Evolutionary conservation across 2,329 filamentous ascomycete genomes (phyloP), one percentile per base, ranked within the genome.

Genomic region (Pseudogymnoascus pannorum): DNA sequence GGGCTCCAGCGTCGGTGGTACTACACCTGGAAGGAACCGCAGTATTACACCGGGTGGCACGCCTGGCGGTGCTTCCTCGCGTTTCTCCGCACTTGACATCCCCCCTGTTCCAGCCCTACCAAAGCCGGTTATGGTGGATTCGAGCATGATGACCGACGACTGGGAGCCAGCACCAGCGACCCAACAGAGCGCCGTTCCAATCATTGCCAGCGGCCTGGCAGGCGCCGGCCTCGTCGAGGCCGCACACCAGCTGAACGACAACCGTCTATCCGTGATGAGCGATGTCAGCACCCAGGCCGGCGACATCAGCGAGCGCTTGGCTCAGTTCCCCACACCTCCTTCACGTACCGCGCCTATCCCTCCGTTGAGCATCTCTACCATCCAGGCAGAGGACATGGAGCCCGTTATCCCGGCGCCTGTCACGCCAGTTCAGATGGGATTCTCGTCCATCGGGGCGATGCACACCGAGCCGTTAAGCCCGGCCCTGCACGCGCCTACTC

Each of bases 61-160:
- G 11, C 42, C 62, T 42, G 36, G 59, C 40, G 22, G 59, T 12
- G 63, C 63, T 54, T 70, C 67, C 12, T 71, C 66, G 60, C 65
- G 68, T 42, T 58, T 63, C 40, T 66, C 69, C 14, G 63, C 66
- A 14, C 77, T 75, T 33, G 64, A 71, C n/a, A 62, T 80, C n/a
- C 78, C 81, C 12, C 73, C 76, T 18, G 78, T 79, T 0, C 72
- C 78, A 5, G 68, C 81, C 5, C 63, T 85, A 64, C 78, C 81
- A 12, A 80, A 73, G 69, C 71, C 77, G 7, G 66, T 65, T 18
- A 87, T 86, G 83, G 78, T 86, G 8, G 83, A 87, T 64, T 80
- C 77, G 35, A 77, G 79, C 24, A 81, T 79, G 67, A 85, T 87
- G 80, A 87, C 84, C 0, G 84, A 87, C 5, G 78, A 81, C 1